phyloP scores from a whole-genome alignment of 225 moss, liverwort and hornwort species.

The Antitrichia curtipendula region DNA sequence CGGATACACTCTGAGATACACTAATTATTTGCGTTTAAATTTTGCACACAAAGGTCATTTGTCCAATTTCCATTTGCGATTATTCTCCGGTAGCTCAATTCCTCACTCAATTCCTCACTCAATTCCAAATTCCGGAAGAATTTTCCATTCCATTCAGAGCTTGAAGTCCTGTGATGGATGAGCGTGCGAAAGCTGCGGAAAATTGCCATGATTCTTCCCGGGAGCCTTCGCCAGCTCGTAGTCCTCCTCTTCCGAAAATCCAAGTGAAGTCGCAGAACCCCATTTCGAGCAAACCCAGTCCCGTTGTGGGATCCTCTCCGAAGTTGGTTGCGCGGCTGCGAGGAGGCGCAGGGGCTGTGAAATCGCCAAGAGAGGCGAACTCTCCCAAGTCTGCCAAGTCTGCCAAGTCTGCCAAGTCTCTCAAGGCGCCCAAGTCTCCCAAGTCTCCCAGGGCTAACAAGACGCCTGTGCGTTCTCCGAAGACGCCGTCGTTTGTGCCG shows the following conservation, averaged over 20 bases:
- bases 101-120: neutral
- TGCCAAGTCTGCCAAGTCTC: neutral
- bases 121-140: no score
- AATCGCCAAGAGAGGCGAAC: neutral
- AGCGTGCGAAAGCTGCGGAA: neutral
- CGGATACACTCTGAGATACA: neutral
- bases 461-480: neutral
- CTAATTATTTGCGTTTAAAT: neutral
- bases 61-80: neutral
- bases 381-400: neutral
- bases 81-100: neutral
- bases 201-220: neutral
- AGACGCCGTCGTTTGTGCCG: conserved; percentile 11
- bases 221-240: neutral
- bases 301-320: neutral
- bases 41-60: neutral
- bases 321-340: neutral
- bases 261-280: conserved; percentile 32
- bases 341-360: neutral
- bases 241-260: neutral
- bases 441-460: neutral
- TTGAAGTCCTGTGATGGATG: neutral
- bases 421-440: neutral
- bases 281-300: neutral
- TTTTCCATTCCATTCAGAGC: neutral